Conservation (phyloP, 2,329 filamentous ascomycete genomes). For the Diaporthe capsici region DNA sequence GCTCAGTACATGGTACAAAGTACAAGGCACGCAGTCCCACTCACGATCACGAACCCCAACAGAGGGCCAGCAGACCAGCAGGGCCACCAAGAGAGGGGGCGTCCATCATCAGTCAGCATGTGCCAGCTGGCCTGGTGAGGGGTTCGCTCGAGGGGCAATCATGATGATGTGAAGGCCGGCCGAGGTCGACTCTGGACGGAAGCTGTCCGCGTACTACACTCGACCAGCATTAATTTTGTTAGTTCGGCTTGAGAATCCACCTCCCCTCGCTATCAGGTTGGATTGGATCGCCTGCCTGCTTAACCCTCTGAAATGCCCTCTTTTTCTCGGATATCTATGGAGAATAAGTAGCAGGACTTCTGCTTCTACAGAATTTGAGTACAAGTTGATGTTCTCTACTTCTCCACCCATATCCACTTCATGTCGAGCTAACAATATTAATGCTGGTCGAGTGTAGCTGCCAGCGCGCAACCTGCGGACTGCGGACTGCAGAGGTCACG, state of each 20-base stretch:
- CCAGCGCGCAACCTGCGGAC: neutral
- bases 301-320: too few species aligned
- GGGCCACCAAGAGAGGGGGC: neutral
- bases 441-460: too few species aligned
- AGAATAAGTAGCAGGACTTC: too few species aligned
- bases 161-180: neutral
- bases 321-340: too few species aligned
- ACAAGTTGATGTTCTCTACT: too few species aligned
- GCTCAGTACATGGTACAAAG: slow-evolving; percentile 11
- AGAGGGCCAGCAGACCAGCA: neutral
- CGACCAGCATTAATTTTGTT: too few species aligned
- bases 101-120: slow-evolving; percentile 31
- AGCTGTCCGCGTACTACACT: slow-evolving; percentile 32
- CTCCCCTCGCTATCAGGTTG: too few species aligned
- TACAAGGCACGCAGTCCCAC: slow-evolving; percentile 9
- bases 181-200: slow-evolving; percentile 29
- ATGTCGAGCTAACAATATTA: too few species aligned
- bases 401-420: too few species aligned
- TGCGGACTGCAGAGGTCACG: slow-evolving; percentile 28
- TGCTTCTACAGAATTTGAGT: too few species aligned
- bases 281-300: too few species aligned
- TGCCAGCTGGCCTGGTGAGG: slow-evolving; percentile 36
- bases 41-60: neutral
- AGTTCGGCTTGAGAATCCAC: too few species aligned
- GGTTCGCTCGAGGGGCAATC: slow-evolving; percentile 12